These are phyloP conservation scores for Tephrocybe sp. DNA, from an alignment of 768 basidiomycete species.

Conservation along the genomic window DNA sequence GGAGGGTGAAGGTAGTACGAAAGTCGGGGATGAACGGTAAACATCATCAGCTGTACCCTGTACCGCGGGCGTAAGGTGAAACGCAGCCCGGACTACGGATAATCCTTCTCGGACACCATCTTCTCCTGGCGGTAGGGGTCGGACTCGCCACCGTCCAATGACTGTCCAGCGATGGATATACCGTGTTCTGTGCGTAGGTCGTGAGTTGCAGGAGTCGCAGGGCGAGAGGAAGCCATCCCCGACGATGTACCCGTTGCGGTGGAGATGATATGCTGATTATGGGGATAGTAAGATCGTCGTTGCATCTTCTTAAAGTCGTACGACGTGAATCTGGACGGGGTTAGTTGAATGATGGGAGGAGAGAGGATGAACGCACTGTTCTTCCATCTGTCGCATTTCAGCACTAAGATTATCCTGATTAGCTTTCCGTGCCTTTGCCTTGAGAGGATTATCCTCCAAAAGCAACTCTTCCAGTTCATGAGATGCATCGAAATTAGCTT, in stretches of 20 bases:
- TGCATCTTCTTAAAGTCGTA: slow-evolving; percentile 95
- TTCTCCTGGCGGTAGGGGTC: slow-evolving; percentile 42
- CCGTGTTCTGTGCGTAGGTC: slow-evolving; percentile 47
- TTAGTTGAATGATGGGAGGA: slow-evolving; percentile 5
- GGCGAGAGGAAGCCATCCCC: slow-evolving; percentile 69
- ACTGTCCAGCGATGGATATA: slow-evolving; percentile 39
- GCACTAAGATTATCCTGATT: slow-evolving; percentile 86
- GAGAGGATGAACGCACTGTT: slow-evolving; percentile 66
- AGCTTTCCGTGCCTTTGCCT: slow-evolving; percentile 89
- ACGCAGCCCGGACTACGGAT: slow-evolving; percentile 32
- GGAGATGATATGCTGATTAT: slow-evolving; percentile 71
- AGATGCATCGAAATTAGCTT: slow-evolving; percentile 98
- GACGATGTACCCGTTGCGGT: slow-evolving; percentile 78
- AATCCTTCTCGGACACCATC: slow-evolving; percentile 48
- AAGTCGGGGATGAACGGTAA: background rate
- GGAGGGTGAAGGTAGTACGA: background rate
- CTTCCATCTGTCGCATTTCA: slow-evolving; percentile 98
- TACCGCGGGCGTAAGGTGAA: slow-evolving; percentile 4
- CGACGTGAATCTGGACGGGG: slow-evolving; percentile 67
- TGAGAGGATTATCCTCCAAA: slow-evolving; percentile 95
- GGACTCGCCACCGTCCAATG: slow-evolving; percentile 38
- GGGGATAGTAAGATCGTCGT: slow-evolving; percentile 88
- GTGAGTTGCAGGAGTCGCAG: slow-evolving; percentile 67
- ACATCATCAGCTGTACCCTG: background rate
- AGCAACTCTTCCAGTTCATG: slow-evolving; percentile 96